Evolutionary conservation across 2,329 filamentous ascomycete genomes (phyloP), one percentile per base, ranked within the genome.

Genomic region (Colletotrichum tofieldiae): DNA sequence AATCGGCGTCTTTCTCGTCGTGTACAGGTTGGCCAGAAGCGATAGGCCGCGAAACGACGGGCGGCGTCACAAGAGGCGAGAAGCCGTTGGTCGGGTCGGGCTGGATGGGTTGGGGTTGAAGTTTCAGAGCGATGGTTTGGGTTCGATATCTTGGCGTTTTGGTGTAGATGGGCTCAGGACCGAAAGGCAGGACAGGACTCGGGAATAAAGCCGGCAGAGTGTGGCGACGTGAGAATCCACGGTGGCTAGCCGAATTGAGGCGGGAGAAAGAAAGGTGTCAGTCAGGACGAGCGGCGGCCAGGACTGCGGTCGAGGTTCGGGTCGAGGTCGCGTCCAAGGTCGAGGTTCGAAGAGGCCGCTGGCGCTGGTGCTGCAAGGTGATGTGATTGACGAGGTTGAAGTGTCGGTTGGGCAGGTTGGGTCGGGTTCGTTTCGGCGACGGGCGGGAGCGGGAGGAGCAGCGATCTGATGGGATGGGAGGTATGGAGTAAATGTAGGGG

Each of bases 361-460:
- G 60, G 14, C 35, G 23, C 45, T 52, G 60, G 35, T 63, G 64
- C 58, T 59, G 65, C 67, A 54, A 52, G 65, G 58, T 71, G 69
- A 71, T 61, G 64, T 63, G 69, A 63, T 47, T 59, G 52, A 62
- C 45, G 59, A 62, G 59, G 11, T 62, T 59, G 41, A 35, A 43
- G 67, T 26, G 37, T 26, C 54, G 6, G 47, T 47, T 62, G 56
- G 64, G 49, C 56, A 49, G 64, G 47, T 62, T 69, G 43, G 65
- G 59, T 72, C 65, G 70, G 70, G 69, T 64, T 69, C 23, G 70
- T 69, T 69, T 72, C 59, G 65, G 54, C 70, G 70, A 52, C 65
- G 70, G 70, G 70, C 70, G 70, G 70, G 70, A 72, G 70, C 70
- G 70, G 70, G 65, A 72, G 70, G 65, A 72, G 60, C 70, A 72